Base-by-base conservation (phyloP, 2,329 filamentous ascomycete genomes). In the Coleophoma crateriformis region DNA sequence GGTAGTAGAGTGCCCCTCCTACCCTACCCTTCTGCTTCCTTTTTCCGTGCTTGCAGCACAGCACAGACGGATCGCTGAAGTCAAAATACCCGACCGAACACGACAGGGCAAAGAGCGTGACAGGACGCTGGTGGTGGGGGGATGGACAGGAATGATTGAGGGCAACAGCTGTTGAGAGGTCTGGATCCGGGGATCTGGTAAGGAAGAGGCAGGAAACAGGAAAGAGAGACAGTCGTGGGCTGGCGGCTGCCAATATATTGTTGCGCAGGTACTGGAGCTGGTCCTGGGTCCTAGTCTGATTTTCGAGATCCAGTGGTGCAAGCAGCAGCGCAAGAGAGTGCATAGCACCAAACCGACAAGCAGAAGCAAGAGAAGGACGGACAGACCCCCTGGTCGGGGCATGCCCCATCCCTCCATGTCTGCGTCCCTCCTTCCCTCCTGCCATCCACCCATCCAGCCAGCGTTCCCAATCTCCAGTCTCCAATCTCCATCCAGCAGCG, bases 161-260 rank as follows among this genome's bases (percentile, higher is more conserved):
- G 27, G 6, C 27, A 27, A 4, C 27, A 27, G 27, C 27, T 27
- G 27, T 27, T 10, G 27, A 27, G 8, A 27, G 27, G 27, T 43
- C 35, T 48, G 50, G 53, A 53, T 58, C 61, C 61, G 60, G 58
- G 50, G 45, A 51, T 45, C 49, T 59, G 61, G 60, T 63, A 64
- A 54, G 60, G 57, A 61, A 43, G 51, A 57, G 51, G 59, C 53
- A 61, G 52, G 41, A 44, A 32, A 27, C 32, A 57, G 50, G 57
- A 53, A 50, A 17, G 33, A 46, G 47, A 39, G 46, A 53, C 48
- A 47, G 55, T 61, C 61, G 54, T 59, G 60, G 60, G 41, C 41
- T 47, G 38, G 52, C 54, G 52, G 49, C 58, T 56, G 54, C 55
- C 59, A 58, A 61, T 62, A 63, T 64, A 62, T 63, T 61, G 56